These are phyloP conservation scores for Lasiodiplodia gonubiensis DNA, from an alignment of 2,329 filamentous ascomycete species.

Conservation along the genomic window DNA sequence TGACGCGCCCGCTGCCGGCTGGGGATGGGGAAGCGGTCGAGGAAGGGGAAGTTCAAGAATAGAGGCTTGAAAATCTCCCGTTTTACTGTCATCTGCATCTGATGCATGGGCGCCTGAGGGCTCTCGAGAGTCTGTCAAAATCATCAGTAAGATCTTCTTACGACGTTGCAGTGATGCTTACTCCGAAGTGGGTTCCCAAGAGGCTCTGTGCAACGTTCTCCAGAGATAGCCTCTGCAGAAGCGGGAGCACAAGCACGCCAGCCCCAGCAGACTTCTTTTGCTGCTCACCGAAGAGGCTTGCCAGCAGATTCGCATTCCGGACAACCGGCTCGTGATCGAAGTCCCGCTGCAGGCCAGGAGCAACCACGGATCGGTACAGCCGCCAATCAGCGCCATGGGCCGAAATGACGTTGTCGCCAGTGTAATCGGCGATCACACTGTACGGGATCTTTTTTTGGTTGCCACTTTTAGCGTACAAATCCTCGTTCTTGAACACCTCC, in stretches of 20 bases:
- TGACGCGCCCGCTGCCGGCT: conserved; percentile 29
- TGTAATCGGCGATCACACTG: conserved; percentile 39
- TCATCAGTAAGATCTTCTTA: background rate
- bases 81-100: conserved; percentile 9
- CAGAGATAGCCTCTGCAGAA: conserved; percentile 46
- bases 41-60: conserved; percentile 23
- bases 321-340: conserved; percentile 33
- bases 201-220: conserved; percentile 45
- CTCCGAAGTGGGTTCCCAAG: conserved; percentile 31
- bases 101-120: conserved; percentile 19
- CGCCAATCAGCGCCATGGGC: conserved; percentile 42
- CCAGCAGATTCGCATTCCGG: conserved; percentile 36
- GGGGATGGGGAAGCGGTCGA: conserved; percentile 29
- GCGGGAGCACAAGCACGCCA: conserved; percentile 39
- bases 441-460: conserved; percentile 43
- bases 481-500: conserved; percentile 45
- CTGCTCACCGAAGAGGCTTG: conserved; percentile 39
- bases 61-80: conserved; percentile 25
- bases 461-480: conserved; percentile 40
- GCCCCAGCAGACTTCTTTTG: conserved; percentile 33
- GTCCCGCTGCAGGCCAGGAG: conserved; percentile 39
- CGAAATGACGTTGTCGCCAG: conserved; percentile 44
- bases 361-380: conserved; percentile 39
- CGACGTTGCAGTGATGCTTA: background rate
- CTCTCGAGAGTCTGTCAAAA: conserved; percentile 1